Evolutionary conservation across 306 rosid genomes (phyloP).

Genomic region (Sechiopsis laciniata): DNA sequence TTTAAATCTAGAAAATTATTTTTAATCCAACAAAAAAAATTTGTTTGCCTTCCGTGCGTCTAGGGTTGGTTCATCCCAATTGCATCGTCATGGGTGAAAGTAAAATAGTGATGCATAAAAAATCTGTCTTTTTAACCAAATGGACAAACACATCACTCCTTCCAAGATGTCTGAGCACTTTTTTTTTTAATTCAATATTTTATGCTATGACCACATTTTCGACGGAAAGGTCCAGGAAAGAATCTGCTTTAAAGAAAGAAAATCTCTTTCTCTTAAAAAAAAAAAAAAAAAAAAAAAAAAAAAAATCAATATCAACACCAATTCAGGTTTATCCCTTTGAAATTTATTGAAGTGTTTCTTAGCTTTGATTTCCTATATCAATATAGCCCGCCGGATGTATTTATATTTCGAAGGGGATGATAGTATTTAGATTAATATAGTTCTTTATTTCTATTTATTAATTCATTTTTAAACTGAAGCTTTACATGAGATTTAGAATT

Average conservation of each 20-base stretch:
- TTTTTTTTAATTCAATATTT: slow-evolving; percentile 8
- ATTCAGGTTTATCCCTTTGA: neutral
- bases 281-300: neutral
- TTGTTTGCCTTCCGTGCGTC: neutral
- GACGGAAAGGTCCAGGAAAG: slow-evolving; percentile 10
- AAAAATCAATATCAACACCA: neutral
- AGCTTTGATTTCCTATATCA: neutral
- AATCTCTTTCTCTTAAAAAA: neutral
- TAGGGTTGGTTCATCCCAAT: slow-evolving; percentile 17
- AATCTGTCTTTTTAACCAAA: neutral
- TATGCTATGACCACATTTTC: neutral
- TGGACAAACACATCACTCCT: neutral
- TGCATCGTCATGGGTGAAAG: slow-evolving; percentile 16
- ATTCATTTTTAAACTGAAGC: too few relatives aligned
- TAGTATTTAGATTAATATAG: too few relatives aligned
- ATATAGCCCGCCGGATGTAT: neutral
- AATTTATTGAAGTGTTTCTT: neutral
- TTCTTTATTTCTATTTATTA: too few relatives aligned
- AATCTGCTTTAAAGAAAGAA: neutral
- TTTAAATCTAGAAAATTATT: neutral
- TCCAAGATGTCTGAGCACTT: slow-evolving; percentile 2
- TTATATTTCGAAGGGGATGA: too few relatives aligned
- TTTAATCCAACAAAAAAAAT: neutral
- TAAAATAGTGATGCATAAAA: neutral
- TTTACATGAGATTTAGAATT: too few relatives aligned